A percentile compares a stretch with the other conserved stretches of the same genome.
Conservation (phyloP, 164 flowering plant genomes). For the Kingdonia uniflora region DNA sequence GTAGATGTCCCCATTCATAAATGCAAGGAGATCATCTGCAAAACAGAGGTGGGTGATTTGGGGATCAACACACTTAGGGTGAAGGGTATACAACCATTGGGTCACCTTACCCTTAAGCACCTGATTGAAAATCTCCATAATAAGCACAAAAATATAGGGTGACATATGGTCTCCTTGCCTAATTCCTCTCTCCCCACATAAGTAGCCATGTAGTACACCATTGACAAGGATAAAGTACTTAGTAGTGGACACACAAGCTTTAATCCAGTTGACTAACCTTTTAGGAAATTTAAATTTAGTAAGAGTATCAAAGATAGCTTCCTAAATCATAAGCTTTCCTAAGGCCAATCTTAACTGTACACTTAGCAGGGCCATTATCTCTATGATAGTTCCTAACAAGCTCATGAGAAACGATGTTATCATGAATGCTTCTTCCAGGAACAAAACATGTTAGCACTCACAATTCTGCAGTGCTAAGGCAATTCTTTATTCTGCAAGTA, state of each 20-base stretch:
- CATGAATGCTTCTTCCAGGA: neutral
- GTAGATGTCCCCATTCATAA: neutral
- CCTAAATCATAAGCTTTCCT: neutral
- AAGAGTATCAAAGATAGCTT: neutral
- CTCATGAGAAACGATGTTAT: neutral
- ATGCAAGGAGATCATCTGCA: neutral
- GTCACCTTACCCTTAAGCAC: neutral
- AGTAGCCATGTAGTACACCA: neutral
- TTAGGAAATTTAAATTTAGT: neutral
- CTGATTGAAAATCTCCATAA: neutral
- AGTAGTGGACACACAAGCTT: neutral
- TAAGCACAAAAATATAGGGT: too few species aligned
- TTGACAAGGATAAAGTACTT: neutral
- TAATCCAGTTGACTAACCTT: neutral
- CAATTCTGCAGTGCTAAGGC: too few species aligned
- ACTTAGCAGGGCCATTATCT: neutral
- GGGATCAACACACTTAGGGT: neutral
- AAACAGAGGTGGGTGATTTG: neutral
- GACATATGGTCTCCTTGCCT: too few species aligned
- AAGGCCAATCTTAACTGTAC: neutral
- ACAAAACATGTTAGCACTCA: too few species aligned
- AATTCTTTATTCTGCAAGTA: too few species aligned
- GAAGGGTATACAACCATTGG: neutral
- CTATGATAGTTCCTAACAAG: neutral
- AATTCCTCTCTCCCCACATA: neutral